phyloP scores from a whole-genome alignment of 1,139 yeast species.

The Trichomonascaceae sp. region DNA sequence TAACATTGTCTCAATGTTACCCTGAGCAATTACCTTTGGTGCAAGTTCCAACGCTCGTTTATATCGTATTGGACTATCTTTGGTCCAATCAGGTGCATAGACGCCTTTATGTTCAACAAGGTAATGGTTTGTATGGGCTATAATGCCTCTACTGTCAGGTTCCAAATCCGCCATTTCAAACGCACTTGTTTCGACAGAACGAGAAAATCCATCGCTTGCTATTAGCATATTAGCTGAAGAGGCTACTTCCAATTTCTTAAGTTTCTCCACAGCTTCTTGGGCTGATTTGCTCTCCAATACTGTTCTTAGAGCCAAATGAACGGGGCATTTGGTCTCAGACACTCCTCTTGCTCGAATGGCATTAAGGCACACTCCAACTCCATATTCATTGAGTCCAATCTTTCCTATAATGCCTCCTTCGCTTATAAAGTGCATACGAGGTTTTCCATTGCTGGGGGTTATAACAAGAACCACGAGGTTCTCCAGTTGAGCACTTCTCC shows the following conservation, averaged over 20 bases:
- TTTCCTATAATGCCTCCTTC: constrained; percentile 36
- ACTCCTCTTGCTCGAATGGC: constrained; percentile 31
- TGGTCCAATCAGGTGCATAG: constrained; percentile 13
- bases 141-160: constrained; percentile 11
- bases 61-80: constrained; percentile 18
- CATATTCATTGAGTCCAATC: constrained; percentile 32
- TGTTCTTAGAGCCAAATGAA: constrained; percentile 32
- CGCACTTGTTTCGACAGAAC: constrained; percentile 20
- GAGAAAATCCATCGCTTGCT: constrained; percentile 17
- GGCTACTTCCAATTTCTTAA: constrained; percentile 21
- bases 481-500: constrained; percentile 26
- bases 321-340: constrained; percentile 27
- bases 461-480: constrained; percentile 28
- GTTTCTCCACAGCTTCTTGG: constrained; percentile 23
- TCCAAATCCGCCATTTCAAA: constrained; percentile 12
- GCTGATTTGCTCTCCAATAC: constrained; percentile 27
- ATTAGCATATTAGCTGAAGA: constrained; percentile 21
- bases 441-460: constrained; percentile 19
- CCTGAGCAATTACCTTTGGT: constrained; percentile 11
- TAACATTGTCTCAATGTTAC: constrained; percentile 7
- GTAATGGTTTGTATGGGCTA: constrained; percentile 22
- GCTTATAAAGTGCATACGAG: constrained; percentile 28
- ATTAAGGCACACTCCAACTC: constrained; percentile 32
- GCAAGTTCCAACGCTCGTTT: constrained; percentile 17
- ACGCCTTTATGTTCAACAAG: constrained; percentile 16